Conservation (phyloP, 2,329 filamentous ascomycete species). For the Paraphoma chrysanthemicola region DNA sequence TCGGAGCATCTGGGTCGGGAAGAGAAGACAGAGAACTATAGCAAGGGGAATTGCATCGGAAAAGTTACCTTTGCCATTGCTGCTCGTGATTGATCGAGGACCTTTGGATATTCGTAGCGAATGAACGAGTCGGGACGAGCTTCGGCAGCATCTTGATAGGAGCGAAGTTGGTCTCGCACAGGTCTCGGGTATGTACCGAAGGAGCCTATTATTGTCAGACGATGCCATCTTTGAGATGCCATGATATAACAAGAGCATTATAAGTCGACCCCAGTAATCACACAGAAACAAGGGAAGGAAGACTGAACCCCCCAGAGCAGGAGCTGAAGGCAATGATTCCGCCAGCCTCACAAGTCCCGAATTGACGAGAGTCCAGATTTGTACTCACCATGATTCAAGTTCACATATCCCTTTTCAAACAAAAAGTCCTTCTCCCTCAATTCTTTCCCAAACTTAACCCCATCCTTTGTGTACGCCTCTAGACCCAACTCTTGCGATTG, state of each 20-base stretch:
- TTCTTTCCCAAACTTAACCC: constrained; percentile 57
- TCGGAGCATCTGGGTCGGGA: no score
- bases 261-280: no score
- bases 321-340: no score
- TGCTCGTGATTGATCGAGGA: constrained; percentile 69
- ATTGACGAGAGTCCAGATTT: not conserved
- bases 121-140: constrained; percentile 77
- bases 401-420: constrained; percentile 71
- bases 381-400: constrained; percentile 77
- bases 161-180: constrained; percentile 65
- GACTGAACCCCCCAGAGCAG: no score
- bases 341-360: no score
- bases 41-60: no score
- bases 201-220: constrained; percentile 60
- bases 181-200: constrained; percentile 76
- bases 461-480: constrained; percentile 20
- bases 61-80: constrained; percentile 56
- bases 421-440: constrained; percentile 69
- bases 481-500: constrained; percentile 12
- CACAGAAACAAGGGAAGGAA: no score
- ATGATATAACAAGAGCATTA: no score
- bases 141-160: constrained; percentile 73
- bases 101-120: constrained; percentile 68
- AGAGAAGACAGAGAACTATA: no score
- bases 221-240: no score